A percentile compares a stretch with the other conserved stretches of the same genome.
These are phyloP conservation scores for Sicyos baderoa DNA, from an alignment of 306 rosid species.

Conservation along the genomic window DNA sequence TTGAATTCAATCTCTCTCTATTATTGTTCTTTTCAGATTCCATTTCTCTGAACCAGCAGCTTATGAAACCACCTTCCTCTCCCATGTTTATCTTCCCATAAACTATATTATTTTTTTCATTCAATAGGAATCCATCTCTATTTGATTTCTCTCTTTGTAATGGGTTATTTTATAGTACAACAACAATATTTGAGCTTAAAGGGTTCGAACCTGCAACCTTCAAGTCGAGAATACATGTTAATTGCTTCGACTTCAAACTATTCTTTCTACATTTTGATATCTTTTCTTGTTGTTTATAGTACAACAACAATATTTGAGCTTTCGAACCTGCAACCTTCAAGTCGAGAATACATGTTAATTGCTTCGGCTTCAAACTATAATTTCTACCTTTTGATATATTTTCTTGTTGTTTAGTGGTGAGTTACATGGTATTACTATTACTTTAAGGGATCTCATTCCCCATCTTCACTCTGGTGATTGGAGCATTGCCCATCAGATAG, in stretches of 20 bases:
- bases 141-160: neutral
- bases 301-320: no score
- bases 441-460: constrained; percentile 1
- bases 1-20: neutral
- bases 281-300: neutral
- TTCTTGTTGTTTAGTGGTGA: neutral
- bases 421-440: neutral
- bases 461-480: neutral
- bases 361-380: no score
- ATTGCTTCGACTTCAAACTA: no score
- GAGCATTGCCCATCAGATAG: neutral
- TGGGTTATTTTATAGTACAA: no score
- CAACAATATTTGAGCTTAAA: no score
- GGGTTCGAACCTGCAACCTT: neutral
- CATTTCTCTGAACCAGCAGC: neutral
- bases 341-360: no score
- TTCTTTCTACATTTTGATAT: neutral
- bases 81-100: no score
- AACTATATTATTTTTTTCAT: no score
- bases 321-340: neutral
- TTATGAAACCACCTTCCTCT: neutral
- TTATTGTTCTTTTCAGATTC: neutral
- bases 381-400: neutral
- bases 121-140: no score
- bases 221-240: no score